phyloP scores from a whole-genome alignment of 1,139 yeast genomes.

The Tardiomyces depauwii region DNA sequence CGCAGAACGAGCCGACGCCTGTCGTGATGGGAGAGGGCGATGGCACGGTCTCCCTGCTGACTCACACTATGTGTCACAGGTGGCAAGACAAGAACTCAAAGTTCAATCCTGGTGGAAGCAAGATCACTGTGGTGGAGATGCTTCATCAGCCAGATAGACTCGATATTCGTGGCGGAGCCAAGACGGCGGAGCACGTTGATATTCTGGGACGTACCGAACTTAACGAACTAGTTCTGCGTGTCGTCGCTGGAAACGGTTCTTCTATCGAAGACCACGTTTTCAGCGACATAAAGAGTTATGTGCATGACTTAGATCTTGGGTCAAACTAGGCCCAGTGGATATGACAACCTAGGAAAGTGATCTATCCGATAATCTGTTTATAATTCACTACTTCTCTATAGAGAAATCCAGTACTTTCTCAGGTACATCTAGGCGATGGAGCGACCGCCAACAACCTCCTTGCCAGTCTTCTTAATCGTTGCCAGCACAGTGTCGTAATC shows the following conservation, averaged over 20 bases:
- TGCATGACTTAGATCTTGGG: constrained; percentile 35
- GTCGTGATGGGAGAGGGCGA: constrained; percentile 88
- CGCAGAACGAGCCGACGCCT: constrained; percentile 45
- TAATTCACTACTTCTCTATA: not conserved
- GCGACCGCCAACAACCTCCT: constrained; percentile 61
- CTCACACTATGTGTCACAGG: constrained; percentile 73
- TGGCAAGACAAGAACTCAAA: constrained; percentile 67
- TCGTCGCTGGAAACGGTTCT: constrained; percentile 73
- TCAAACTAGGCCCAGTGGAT: constrained; percentile 1
- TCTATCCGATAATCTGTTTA: not conserved
- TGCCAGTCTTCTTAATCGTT: constrained; percentile 85
- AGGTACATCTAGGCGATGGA: constrained; percentile 15
- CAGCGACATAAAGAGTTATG: constrained; percentile 53
- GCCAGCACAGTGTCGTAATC: constrained; percentile 67
- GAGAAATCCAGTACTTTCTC: not conserved
- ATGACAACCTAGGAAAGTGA: too few species aligned
- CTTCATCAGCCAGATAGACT: constrained; percentile 86
- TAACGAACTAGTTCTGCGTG: constrained; percentile 71
- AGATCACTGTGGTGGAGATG: constrained; percentile 78
- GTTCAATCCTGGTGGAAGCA: constrained; percentile 69
- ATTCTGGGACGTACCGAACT: constrained; percentile 87
- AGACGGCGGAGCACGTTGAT: constrained; percentile 96
- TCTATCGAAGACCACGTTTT: constrained; percentile 47
- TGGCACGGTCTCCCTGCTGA: constrained; percentile 81
- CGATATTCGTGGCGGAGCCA: constrained; percentile 95